Evolutionary conservation across 1,139 yeast genomes (phyloP).

Genomic region (Kluyveromyces sp.): DNA sequence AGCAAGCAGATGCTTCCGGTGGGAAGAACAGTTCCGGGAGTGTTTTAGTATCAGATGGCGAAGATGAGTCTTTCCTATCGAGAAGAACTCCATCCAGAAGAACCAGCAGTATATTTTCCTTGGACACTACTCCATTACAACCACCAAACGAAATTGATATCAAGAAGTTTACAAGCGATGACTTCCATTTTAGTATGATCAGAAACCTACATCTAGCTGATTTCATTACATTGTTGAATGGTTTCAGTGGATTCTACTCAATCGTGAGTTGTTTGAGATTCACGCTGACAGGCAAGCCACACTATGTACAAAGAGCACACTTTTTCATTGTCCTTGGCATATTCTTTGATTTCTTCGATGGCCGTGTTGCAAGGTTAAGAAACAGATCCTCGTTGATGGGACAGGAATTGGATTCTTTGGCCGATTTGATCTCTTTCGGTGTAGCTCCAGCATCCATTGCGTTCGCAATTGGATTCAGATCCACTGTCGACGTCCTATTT

Average conservation of each 20-base stretch:
- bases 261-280: slow-evolving; percentile 79
- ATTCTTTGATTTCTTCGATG: slow-evolving; percentile 93
- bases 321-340: slow-evolving; percentile 81
- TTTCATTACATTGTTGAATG: slow-evolving; percentile 86
- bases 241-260: slow-evolving; percentile 83
- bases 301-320: slow-evolving; percentile 83
- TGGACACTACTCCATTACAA: slow-evolving; percentile 33
- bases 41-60: slow-evolving; percentile 10
- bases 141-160: slow-evolving; percentile 73
- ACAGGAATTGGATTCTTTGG: slow-evolving; percentile 92
- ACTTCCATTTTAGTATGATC: slow-evolving; percentile 67
- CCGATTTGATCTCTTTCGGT: slow-evolving; percentile 88
- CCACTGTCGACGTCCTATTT: slow-evolving; percentile 70
- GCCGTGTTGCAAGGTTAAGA: slow-evolving; percentile 91
- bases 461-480: slow-evolving; percentile 79
- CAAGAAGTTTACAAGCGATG: slow-evolving; percentile 68
- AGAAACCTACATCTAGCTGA: slow-evolving; percentile 91
- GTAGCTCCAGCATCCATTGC: slow-evolving; percentile 93
- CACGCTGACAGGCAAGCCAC: slow-evolving; percentile 56
- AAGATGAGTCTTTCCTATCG: slow-evolving; percentile 9
- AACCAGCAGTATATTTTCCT: slow-evolving; percentile 35
- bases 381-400: slow-evolving; percentile 92
- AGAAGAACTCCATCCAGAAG: slow-evolving; percentile 27
- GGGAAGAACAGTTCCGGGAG: slow-evolving; percentile 3
- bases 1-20: background rate